Base-by-base conservation (phyloP, 192 early-diverging fungal genomes). In the Mortierella antarctica region DNA sequence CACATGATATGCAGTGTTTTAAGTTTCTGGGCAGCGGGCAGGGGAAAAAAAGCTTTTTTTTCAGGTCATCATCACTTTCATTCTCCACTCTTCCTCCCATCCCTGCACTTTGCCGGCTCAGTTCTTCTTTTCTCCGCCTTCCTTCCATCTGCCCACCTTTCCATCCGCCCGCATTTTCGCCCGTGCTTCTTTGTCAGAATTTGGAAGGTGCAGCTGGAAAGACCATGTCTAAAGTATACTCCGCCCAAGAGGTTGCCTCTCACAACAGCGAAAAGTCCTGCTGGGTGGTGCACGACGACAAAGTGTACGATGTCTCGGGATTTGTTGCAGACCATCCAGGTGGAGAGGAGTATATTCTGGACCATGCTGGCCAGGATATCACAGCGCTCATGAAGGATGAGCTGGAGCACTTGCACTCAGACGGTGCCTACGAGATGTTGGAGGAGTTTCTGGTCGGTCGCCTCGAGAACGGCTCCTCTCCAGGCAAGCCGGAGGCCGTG, bases 321-420 rank as follows among this genome's bases (percentile, higher is more conserved):
- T 98, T 98, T 85, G 89, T 93, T 60, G 86, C 85, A 8, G 96
- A 96, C 81, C 96, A 98, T 74, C 97, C 97, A 1, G 97, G 97
- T 62, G 97, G 97, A 54, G 93, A 92, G 53, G 95, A 98, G 55
- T 85, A 92, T 12, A 87, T 98, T 23, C 85, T 96, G 74, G 92
- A 96, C 82, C 92, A 94, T 80, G 96, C 89, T 47, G 97, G 97
- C 46, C 85, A 92, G 66, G 95, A 97, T 83, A 86, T 95, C 9
- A 92, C 92, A 0, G 80, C 73, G 46, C 85, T 90, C 40, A 93
- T 98, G 94, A 87, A 91, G 57, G 95, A 97, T 87, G 75, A 87
- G 45, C 71, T 86, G 56, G 86, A 89, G 80, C 96, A 98, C 85
- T 57, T 78, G 17, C 96, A 98, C 82, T 93, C 93, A 3, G 92